Conservation (phyloP, 1,284 basidiomycete species). For the Golubevia pallescens region DNA sequence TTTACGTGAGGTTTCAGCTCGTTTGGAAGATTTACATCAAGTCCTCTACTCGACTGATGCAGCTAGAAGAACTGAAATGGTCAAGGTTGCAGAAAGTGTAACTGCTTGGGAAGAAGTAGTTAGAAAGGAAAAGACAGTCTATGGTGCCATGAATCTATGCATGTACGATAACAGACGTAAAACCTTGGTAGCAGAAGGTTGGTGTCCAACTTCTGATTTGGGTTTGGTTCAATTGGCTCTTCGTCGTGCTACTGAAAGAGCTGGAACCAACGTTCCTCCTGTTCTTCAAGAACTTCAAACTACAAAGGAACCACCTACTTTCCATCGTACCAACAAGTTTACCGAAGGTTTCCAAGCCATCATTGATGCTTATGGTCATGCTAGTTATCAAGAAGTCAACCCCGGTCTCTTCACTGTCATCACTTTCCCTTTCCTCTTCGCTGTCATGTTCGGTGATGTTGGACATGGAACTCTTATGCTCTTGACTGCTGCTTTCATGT, state of each 20-base stretch:
- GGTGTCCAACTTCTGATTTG: constrained; percentile 93
- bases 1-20: constrained; percentile 82
- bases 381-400: constrained; percentile 95
- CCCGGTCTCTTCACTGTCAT: constrained; percentile 92
- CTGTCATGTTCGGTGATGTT: constrained; percentile 99
- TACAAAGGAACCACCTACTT: constrained; percentile 91
- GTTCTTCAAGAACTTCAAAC: constrained; percentile 90
- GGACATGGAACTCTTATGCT: constrained; percentile 91
- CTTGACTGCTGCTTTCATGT: constrained; percentile 80
- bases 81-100: constrained; percentile 60
- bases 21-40: constrained; percentile 89
- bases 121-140: constrained; percentile 61
- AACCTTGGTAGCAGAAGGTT: constrained; percentile 95
- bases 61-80: constrained; percentile 59
- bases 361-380: constrained; percentile 96
- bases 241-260: constrained; percentile 90
- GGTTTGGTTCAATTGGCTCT: constrained; percentile 84
- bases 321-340: constrained; percentile 92
- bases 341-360: constrained; percentile 97
- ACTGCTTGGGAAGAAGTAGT: constrained; percentile 58
- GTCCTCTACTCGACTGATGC: constrained; percentile 71
- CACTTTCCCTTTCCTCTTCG: constrained; percentile 98
- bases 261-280: constrained; percentile 88
- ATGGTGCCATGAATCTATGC: constrained; percentile 68
- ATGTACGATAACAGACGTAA: constrained; percentile 91